phyloP scores from a whole-genome alignment of 2,329 filamentous ascomycete genomes.

The Hirsutella thompsonii region DNA sequence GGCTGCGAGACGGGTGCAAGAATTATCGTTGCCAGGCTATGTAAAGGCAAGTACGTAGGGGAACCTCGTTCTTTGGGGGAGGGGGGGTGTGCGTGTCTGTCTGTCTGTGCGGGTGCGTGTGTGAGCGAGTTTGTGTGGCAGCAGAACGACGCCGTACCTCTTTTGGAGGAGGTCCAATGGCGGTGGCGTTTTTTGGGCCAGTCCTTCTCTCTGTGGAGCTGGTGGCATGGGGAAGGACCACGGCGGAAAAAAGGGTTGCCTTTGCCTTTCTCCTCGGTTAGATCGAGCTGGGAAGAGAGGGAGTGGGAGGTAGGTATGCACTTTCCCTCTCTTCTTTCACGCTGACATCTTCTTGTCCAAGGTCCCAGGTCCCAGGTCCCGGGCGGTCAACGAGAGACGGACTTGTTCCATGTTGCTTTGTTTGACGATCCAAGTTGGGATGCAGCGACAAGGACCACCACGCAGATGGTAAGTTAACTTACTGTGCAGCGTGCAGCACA shows the following conservation, averaged over 20 bases:
- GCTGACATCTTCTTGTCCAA: no score
- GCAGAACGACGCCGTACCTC: no score
- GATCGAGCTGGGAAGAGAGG: background rate
- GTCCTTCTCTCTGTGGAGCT: conserved; percentile 3
- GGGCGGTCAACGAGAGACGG: no score
- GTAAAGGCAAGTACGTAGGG: conserved; percentile 1
- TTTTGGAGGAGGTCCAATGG: background rate
- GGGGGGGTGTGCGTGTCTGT: conserved; percentile 1
- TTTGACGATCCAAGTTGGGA: background rate
- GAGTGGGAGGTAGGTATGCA: conserved; percentile 1
- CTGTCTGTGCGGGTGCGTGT: background rate
- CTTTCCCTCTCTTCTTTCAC: no score
- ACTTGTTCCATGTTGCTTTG: conserved; percentile 1
- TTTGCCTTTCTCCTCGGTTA: conserved; percentile 1
- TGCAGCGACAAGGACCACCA: no score
- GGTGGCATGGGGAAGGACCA: background rate
- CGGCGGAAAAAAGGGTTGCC: no score
- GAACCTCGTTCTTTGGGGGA: background rate
- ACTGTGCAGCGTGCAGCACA: no score
- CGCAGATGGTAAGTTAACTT: no score
- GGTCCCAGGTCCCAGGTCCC: no score
- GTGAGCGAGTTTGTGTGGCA: background rate
- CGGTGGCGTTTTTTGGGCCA: conserved; percentile 5
- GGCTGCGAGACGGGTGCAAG: conserved; percentile 6
- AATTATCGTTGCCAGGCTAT: conserved; percentile 5